Conservation (phyloP, 2,329 filamentous ascomycete genomes). For the Calonectria montana region DNA sequence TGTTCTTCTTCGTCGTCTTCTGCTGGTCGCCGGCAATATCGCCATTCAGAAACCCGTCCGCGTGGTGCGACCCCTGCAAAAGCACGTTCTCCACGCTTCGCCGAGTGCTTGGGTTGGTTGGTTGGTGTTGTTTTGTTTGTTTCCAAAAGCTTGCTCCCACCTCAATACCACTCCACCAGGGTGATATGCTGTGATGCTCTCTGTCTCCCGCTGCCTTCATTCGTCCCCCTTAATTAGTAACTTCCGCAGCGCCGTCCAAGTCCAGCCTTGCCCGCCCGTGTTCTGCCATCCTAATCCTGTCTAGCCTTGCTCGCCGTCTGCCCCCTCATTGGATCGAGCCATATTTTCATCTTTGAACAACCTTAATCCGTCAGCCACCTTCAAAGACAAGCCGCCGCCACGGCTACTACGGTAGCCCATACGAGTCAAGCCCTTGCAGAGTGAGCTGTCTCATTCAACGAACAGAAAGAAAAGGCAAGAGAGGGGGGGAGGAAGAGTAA, state of each 20-base stretch:
- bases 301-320: background rate
- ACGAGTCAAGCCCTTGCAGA: background rate
- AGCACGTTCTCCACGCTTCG: background rate
- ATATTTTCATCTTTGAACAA: background rate
- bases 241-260: background rate
- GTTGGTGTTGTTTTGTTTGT: background rate
- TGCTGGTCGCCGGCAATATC: background rate
- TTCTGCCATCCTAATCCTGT: background rate
- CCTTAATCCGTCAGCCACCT: background rate
- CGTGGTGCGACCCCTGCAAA: background rate
- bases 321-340: background rate
- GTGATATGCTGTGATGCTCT: slow-evolving; percentile 3
- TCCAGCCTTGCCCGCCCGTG: background rate
- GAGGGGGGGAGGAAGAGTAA: no score
- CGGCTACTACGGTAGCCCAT: background rate
- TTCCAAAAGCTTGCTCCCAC: background rate
- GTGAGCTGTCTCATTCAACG: background rate
- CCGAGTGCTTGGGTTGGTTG: background rate
- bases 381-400: background rate
- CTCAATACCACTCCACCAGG: background rate
- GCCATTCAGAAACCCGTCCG: background rate
- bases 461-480: background rate
- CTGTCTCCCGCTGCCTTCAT: background rate
- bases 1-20: no score
- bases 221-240: background rate